Percentiles rank a stretch among this genome's conserved stretches.
phyloP scores from a whole-genome alignment of 177 flowering plant genomes.

The Tripterygium wilfordii region DNA sequence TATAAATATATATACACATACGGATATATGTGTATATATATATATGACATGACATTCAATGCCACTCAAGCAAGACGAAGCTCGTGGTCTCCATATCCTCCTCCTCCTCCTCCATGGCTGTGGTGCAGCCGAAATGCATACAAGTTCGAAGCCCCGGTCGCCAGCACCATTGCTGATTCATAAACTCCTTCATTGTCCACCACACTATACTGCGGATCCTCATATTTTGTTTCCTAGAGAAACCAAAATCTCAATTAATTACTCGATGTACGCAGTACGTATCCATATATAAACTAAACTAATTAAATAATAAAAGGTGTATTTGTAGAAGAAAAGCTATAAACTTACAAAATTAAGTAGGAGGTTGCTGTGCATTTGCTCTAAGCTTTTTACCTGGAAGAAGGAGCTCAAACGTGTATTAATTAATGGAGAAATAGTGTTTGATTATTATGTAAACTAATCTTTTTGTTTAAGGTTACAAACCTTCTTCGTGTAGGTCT shows the following conservation, averaged over 20 bases:
- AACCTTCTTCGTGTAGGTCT: slow-evolving; percentile 54
- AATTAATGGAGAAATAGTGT: no score
- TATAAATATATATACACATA: no score
- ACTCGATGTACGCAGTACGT: no score
- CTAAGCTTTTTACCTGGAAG: slow-evolving; percentile 33
- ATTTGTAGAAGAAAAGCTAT: no score
- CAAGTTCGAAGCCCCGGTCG: slow-evolving; percentile 25
- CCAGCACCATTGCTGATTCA: slow-evolving; percentile 24
- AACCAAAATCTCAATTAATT: no score
- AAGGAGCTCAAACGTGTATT: no score
- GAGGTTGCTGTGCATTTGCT: slow-evolving; percentile 26
- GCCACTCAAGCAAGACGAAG: slow-evolving; percentile 34
- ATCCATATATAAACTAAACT: no score
- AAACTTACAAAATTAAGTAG: slow-evolving; percentile 38
- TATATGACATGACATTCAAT: no score
- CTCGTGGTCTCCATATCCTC: slow-evolving; percentile 16
- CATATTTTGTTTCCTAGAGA: slow-evolving; percentile 22
- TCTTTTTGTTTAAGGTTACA: no score
- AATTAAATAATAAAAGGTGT: no score
- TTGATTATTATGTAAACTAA: no score
- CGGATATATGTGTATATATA: no score
- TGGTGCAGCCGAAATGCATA: slow-evolving; percentile 28
- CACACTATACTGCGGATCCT: slow-evolving; percentile 24
- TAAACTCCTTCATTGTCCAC: slow-evolving; percentile 25
- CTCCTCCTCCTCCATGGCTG: slow-evolving; percentile 14